phyloP scores from a whole-genome alignment of 2,329 filamentous ascomycete genomes.

The Aspergillus nomiae region DNA sequence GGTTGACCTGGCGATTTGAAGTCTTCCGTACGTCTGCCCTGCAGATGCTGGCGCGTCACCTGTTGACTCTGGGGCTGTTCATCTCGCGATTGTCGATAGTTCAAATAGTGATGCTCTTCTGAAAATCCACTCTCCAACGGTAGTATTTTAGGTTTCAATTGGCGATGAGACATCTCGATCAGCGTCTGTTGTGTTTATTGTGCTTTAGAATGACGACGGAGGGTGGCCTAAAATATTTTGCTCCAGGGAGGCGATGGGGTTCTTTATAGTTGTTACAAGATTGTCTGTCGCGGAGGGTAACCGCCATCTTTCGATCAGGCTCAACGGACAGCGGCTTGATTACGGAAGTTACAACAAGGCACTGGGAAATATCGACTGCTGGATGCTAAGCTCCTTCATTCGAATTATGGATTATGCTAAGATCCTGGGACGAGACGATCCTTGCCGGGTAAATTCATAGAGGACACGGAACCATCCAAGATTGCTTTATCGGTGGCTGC shows the following conservation, averaged over 20 bases:
- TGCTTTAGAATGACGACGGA: no score
- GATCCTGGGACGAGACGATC: neutral
- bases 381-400: neutral
- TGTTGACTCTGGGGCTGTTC: neutral
- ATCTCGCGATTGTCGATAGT: neutral
- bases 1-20: neutral
- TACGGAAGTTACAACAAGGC: neutral
- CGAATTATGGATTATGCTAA: neutral
- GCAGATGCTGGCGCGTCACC: no score
- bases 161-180: neutral
- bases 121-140: no score
- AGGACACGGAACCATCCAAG: no score
- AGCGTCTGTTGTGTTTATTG: neutral
- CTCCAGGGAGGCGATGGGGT: no score
- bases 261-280: neutral
- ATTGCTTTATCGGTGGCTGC: no score
- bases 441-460: neutral
- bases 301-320: neutral
- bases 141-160: neutral
- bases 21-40: neutral
- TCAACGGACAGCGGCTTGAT: fast-evolving
- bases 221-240: no score
- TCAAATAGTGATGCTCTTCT: no score
- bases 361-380: neutral
- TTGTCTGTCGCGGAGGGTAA: neutral